phyloP scores from a whole-genome alignment of 2,329 filamentous ascomycete genomes.

The Fusarium newnesense region DNA sequence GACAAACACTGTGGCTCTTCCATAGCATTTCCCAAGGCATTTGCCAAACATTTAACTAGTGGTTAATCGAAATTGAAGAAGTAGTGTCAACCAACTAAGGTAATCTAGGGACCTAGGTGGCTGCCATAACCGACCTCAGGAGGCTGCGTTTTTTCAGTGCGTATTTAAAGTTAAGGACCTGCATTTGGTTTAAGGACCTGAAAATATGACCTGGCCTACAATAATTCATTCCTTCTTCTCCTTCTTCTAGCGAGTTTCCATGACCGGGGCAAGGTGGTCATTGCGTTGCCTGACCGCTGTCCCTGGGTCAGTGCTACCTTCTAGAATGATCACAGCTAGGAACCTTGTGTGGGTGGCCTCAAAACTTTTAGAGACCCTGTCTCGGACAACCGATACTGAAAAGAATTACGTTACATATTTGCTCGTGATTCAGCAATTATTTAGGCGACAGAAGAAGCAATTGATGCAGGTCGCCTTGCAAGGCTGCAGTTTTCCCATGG shows the following conservation, averaged over 20 bases:
- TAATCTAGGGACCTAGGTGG: neutral
- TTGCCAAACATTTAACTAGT: neutral
- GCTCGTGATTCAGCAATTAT: neutral
- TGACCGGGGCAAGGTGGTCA: constrained; percentile 38
- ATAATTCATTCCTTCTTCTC: constrained; percentile 39
- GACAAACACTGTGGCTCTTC: neutral
- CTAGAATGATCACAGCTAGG: constrained; percentile 24
- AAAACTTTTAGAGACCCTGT: neutral
- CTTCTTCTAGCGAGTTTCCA: constrained; percentile 45
- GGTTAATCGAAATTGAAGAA: neutral
- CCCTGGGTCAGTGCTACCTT: constrained; percentile 32
- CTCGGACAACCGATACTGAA: neutral
- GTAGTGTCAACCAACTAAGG: no score
- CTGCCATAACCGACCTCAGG: neutral
- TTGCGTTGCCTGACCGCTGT: constrained; percentile 35
- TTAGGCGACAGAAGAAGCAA: neutral
- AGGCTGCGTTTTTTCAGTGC: neutral
- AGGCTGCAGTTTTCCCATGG: constrained; percentile 4
- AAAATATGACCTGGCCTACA: constrained; percentile 21
- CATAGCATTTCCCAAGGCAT: neutral
- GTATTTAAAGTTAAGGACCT: neutral
- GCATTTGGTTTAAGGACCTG: constrained; percentile 20
- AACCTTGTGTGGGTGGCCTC: constrained; percentile 5
- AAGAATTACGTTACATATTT: neutral
- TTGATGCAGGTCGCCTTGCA: constrained; percentile 12